Base-by-base conservation (phyloP, 495 filamentous ascomycete genomes). In the Talaromyces nanjingensis region DNA sequence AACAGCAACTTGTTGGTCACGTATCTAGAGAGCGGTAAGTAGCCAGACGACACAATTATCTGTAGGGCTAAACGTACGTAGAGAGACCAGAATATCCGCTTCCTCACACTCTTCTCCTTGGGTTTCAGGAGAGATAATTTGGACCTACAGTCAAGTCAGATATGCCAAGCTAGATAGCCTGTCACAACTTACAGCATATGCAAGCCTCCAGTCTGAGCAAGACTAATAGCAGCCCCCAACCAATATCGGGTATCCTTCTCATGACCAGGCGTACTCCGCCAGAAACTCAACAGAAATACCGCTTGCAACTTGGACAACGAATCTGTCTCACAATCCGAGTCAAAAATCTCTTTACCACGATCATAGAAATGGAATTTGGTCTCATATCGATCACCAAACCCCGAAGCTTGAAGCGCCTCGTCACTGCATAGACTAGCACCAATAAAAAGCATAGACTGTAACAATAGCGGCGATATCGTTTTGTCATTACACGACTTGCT, bases 31-130 rank as follows among this genome's bases (percentile, higher is more conserved):
- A 31, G 33, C 11, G 20, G 12, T 20, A 31, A 34, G 24, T 11
- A 25, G 16, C 29, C 42, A 31, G 49, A 27, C 3, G 72, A 47
- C 75, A 52, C 4, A 55, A 14, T 31, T 18, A 20, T 22, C 14
- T 29, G 27, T 29, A 16, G 14, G 18, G 14, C 12, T 34, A 52
- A 4, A 65, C 70, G 53, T 65, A 79, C 77, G 68, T 80, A 81
- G 55, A 79, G 60, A 64, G 77, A 75, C 79, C 79, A 82, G 77
- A 78, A 82, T 9, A 82, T 79, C 22, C 78, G 60, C 62, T 79
- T 80, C 67, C 78, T 73, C 4, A 81, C 42, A 60, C 67, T 75
- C 49, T 72, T 69, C 22, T 76, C 73, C 12, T 66, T 67, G 7
- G 68, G 14, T 18, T 68, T 67, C 31, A 75, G 61, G 52, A 75